Percentiles rank a stretch among this genome's conserved stretches.
These are phyloP conservation scores for Centella asiatica DNA, from an alignment of 129 eudicot species.

Conservation along the genomic window DNA sequence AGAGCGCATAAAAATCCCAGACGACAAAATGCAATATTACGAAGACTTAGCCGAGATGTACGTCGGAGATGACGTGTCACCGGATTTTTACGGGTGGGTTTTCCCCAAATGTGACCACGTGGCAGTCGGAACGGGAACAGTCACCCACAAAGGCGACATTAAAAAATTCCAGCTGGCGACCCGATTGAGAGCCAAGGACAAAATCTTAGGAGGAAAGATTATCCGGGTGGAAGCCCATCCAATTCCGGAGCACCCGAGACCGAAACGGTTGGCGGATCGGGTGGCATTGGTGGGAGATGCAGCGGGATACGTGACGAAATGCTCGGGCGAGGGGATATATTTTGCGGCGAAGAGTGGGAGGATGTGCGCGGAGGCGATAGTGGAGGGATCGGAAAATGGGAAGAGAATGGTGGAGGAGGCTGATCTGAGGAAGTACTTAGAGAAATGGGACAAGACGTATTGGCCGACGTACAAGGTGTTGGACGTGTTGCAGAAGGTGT, in stretches of 20 bases:
- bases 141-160: constrained; percentile 82
- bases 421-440: constrained; percentile 73
- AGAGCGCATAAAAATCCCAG: constrained; percentile 75
- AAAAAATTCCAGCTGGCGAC: constrained; percentile 85
- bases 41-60: constrained; percentile 93
- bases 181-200: constrained; percentile 64
- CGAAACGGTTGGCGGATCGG: constrained; percentile 42
- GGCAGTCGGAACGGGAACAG: constrained; percentile 95
- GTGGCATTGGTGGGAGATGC: constrained; percentile 95
- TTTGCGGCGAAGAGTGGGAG: constrained; percentile 97
- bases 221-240: constrained; percentile 96
- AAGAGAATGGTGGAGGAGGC: constrained; percentile 71
- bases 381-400: constrained; percentile 88
- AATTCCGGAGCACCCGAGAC: constrained; percentile 94
- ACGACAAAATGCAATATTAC: constrained; percentile 75
- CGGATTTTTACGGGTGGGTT: constrained; percentile 97
- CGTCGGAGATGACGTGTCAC: constrained; percentile 96
- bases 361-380: constrained; percentile 97
- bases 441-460: constrained; percentile 88
- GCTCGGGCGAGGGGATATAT: constrained; percentile 95
- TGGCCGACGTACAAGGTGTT: constrained; percentile 97
- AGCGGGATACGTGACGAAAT: constrained; percentile 90
- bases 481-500: constrained; percentile 85
- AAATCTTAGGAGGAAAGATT: constrained; percentile 74
- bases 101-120: constrained; percentile 95